Conservation (phyloP, 2,329 filamentous ascomycete species). For the Neurospora crassa region DNA sequence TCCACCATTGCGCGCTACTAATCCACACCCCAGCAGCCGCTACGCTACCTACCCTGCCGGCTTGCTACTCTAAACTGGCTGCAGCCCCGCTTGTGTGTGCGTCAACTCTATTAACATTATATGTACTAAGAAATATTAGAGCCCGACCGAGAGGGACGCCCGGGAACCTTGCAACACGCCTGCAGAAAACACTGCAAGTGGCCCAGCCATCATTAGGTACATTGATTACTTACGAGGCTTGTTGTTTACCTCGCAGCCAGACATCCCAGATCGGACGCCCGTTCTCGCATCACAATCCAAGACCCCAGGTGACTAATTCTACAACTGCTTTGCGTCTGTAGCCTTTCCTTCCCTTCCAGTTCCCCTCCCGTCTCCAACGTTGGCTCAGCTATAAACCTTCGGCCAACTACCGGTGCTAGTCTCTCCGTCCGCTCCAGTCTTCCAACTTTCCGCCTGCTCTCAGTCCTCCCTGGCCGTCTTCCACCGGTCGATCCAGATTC, state of each 20-base stretch:
- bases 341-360: neutral
- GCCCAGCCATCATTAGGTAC: neutral
- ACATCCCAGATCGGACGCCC: neutral
- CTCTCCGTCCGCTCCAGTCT: neutral
- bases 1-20: neutral
- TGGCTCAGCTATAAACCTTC: neutral
- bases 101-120: neutral
- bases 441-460: neutral
- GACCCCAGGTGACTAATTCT: neutral
- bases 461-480: neutral
- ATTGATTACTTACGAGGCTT: neutral
- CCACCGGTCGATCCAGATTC: neutral
- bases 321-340: neutral
- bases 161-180: neutral
- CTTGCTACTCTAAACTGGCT: neutral
- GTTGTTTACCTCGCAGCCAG: neutral
- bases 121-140: neutral
- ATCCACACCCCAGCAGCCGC: neutral
- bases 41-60: neutral
- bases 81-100: neutral
- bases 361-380: neutral
- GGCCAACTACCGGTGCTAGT: neutral
- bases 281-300: neutral
- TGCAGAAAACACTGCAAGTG: neutral
- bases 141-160: neutral